These are phyloP conservation scores for Trifolium dubium DNA, from an alignment of 306 rosid species.

Conservation along the genomic window DNA sequence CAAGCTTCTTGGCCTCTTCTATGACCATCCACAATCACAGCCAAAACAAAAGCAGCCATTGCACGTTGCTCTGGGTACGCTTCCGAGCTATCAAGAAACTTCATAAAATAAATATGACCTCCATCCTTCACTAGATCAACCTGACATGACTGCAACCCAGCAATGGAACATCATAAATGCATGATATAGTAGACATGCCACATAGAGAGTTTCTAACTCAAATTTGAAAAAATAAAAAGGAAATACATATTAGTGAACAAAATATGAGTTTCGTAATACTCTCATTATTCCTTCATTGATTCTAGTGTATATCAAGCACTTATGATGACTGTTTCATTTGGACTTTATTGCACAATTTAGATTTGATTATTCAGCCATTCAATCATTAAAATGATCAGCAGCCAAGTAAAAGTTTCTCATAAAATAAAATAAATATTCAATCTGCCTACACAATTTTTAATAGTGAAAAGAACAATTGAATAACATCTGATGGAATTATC, in stretches of 20 bases:
- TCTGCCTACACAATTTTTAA: constrained; percentile 9
- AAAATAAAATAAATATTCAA: neutral
- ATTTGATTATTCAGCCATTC: neutral
- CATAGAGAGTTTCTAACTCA: constrained; percentile 28
- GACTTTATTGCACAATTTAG: constrained; percentile 2
- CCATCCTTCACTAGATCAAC: constrained; percentile 97
- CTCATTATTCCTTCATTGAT: neutral
- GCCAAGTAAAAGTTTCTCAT: constrained; percentile 9
- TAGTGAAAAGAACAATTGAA: constrained; percentile 22
- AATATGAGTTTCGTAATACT: constrained; percentile 15
- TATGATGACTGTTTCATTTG: neutral
- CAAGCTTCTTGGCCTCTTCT: constrained; percentile 97
- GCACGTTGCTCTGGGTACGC: constrained; percentile 96
- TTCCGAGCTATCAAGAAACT: constrained; percentile 94
- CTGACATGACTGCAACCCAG: constrained; percentile 86
- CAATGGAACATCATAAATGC: constrained; percentile 39
- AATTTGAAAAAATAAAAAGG: neutral
- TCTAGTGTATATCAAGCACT: neutral
- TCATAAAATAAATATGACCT: constrained; percentile 90
- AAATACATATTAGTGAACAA: constrained; percentile 6
- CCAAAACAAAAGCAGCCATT: constrained; percentile 99
- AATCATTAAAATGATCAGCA: neutral
- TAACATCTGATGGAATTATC: neutral
- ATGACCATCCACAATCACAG: constrained; percentile 96
- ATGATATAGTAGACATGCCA: constrained; percentile 19